Conservation (phyloP, 2,329 filamentous ascomycete species). For the Tolypocladium tropicale region DNA sequence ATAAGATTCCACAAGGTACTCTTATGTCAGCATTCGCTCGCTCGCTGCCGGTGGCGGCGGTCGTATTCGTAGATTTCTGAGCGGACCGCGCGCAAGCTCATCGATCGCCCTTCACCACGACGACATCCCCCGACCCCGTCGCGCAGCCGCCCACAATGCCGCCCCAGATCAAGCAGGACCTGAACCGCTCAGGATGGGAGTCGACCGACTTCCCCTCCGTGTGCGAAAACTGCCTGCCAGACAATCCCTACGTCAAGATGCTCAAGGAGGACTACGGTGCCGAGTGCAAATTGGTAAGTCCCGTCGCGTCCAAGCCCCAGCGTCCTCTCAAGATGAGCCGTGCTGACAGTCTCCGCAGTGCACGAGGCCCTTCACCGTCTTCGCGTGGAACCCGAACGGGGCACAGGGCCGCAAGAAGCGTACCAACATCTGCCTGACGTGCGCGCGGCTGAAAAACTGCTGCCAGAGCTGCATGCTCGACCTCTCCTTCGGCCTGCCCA, state of each 20-base stretch:
- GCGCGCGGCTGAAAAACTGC: slow-evolving; percentile 95
- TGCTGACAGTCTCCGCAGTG: slow-evolving; percentile 36
- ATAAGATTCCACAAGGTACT: neutral
- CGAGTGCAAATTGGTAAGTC: slow-evolving; percentile 58
- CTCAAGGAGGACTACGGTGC: slow-evolving; percentile 93
- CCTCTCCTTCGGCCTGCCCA: slow-evolving; percentile 87
- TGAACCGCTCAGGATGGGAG: slow-evolving; percentile 95
- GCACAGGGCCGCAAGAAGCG: slow-evolving; percentile 80
- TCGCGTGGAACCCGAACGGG: slow-evolving; percentile 88
- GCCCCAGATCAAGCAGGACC: slow-evolving; percentile 89
- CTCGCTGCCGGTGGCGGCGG: neutral
- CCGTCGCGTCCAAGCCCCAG: neutral
- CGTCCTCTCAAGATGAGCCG: neutral
- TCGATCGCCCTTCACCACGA: neutral
- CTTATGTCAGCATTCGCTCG: neutral
- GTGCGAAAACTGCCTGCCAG: slow-evolving; percentile 86
- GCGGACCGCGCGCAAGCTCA: neutral
- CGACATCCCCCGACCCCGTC: neutral
- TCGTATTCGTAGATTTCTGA: neutral
- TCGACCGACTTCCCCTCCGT: slow-evolving; percentile 83
- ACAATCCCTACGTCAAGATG: slow-evolving; percentile 98
- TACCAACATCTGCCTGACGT: slow-evolving; percentile 93
- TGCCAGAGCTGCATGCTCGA: slow-evolving; percentile 99
- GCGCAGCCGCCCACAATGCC: slow-evolving; percentile 44
- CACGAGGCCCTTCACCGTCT: slow-evolving; percentile 90